Conservation (phyloP, 2,329 filamentous ascomycete genomes). For the Xylaria sp. region DNA sequence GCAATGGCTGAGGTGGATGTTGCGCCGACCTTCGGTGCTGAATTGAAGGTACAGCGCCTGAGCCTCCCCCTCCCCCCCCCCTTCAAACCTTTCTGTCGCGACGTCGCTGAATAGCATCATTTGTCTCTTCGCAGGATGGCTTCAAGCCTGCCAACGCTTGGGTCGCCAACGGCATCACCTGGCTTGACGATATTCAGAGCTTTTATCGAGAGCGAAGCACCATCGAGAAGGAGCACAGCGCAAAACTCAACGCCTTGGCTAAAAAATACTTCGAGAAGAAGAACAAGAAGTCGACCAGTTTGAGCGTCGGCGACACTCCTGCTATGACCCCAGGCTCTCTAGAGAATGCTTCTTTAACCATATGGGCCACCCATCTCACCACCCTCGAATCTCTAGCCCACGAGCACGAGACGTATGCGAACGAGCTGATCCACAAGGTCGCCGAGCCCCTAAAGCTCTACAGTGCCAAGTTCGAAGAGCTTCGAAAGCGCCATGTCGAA, state of each 20-base stretch:
- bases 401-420: constrained; percentile 85
- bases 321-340: constrained; percentile 92
- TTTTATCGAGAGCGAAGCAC: constrained; percentile 94
- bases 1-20: constrained; percentile 81
- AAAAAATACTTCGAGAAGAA: constrained; percentile 99
- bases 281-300: constrained; percentile 79
- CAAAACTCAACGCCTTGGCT: constrained; percentile 82
- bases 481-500: constrained; percentile 88
- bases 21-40: constrained; percentile 85
- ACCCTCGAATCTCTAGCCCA: constrained; percentile 85
- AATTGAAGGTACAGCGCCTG: constrained; percentile 74
- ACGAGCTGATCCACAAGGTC: constrained; percentile 76
- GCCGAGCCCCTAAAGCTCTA: constrained; percentile 84
- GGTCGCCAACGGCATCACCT: constrained; percentile 86
- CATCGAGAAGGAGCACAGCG: constrained; percentile 96
- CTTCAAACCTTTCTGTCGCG: constrained; percentile 5
- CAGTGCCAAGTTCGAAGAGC: constrained; percentile 78
- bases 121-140: constrained; percentile 68
- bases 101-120: constrained; percentile 8
- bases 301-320: constrained; percentile 93
- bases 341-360: constrained; percentile 94
- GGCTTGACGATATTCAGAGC: constrained; percentile 95
- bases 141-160: constrained; percentile 95
- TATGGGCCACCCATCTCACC: constrained; percentile 91
- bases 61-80: constrained; percentile 24